Percentiles rank a stretch among this genome's conserved stretches.
Conservation (phyloP, 116 monocot genomes). For the Thalassia testudinum region DNA sequence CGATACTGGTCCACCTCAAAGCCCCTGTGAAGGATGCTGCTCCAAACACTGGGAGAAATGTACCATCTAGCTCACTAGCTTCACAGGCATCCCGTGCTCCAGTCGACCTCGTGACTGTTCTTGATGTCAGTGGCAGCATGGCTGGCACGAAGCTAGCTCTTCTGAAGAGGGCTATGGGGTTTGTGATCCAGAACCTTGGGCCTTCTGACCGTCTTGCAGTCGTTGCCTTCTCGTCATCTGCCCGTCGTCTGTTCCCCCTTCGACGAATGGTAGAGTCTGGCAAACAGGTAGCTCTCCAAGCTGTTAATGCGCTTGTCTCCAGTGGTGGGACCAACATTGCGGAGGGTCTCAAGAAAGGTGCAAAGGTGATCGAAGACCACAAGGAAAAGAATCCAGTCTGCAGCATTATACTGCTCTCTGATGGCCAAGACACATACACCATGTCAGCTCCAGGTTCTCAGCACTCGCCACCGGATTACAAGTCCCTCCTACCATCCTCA, state of each 20-base stretch:
- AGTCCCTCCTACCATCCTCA: constrained; percentile 10
- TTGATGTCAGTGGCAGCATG: constrained; percentile 85
- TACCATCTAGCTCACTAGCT: not conserved
- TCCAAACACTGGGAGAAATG: not conserved
- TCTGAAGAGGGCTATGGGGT: constrained; percentile 59
- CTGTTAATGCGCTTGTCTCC: constrained; percentile 36
- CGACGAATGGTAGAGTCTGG: constrained; percentile 44
- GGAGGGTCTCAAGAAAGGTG: constrained; percentile 50
- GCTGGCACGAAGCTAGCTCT: constrained; percentile 50
- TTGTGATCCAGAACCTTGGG: constrained; percentile 71
- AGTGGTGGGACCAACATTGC: constrained; percentile 61
- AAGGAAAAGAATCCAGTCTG: constrained; percentile 34
- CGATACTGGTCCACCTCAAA: constrained; percentile 55
- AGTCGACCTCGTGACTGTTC: constrained; percentile 60
- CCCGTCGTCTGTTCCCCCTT: constrained; percentile 45
- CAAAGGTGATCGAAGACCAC: constrained; percentile 44
- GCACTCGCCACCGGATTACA: constrained; percentile 11
- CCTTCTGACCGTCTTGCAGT: constrained; percentile 54
- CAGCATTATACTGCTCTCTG: constrained; percentile 58
- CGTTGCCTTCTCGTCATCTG: constrained; percentile 64
- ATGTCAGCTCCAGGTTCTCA: constrained; percentile 2
- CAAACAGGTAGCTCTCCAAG: constrained; percentile 32
- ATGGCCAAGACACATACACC: constrained; percentile 54
- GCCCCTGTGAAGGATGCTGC: constrained; percentile 17
- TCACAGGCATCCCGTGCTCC: constrained; percentile 25